Evolutionary conservation across 768 basidiomycete genomes (phyloP).

Genomic region (Suillus occidentalis): DNA sequence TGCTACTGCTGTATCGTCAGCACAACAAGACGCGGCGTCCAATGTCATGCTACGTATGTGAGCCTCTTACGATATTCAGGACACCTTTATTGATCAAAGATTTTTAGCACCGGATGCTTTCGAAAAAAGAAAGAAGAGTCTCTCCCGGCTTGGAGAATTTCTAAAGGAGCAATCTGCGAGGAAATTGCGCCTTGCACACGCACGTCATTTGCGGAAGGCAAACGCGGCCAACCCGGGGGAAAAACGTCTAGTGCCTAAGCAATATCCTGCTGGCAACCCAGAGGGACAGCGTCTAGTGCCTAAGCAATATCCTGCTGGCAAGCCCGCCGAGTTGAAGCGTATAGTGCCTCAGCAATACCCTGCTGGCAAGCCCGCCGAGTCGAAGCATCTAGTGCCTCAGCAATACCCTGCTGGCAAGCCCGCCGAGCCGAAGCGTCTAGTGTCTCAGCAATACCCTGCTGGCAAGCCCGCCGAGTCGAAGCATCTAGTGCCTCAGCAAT

Average conservation of each 20-base stretch:
- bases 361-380: no score
- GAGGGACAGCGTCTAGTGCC: no score
- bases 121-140: constrained; percentile 15
- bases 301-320: no score
- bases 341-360: no score
- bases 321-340: no score
- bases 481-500: no score
- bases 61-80: constrained; percentile 5
- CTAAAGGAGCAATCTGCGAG: neutral
- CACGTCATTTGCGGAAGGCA: neutral
- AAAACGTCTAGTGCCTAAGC: neutral
- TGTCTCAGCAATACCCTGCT: no score
- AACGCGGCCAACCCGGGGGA: no score
- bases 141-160: neutral
- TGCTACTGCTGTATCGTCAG: constrained; percentile 19
- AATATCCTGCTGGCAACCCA: neutral
- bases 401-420: no score
- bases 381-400: no score
- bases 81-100: constrained; percentile 9
- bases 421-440: no score
- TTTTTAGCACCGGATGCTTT: constrained; percentile 40
- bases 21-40: constrained; percentile 2
- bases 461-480: no score
- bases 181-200: neutral
- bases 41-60: constrained; percentile 40